Conservation (phyloP, 495 filamentous ascomycete genomes). For the Viridothelium virens region DNA sequence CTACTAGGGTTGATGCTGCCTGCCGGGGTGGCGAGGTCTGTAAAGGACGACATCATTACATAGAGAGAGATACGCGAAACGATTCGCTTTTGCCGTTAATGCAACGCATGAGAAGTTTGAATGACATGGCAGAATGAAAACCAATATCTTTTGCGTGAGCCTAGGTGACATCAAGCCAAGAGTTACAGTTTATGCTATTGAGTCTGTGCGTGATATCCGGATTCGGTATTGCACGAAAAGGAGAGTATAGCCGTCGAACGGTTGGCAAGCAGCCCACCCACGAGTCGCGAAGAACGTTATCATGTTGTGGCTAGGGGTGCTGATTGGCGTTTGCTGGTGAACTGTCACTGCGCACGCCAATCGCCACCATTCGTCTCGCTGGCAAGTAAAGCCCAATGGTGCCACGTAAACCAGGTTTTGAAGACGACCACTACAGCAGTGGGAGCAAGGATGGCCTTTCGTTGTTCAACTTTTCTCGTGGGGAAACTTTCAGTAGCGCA, state of each 20-base stretch:
- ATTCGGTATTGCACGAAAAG: background rate
- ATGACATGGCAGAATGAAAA: background rate
- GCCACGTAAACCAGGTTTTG: slow-evolving; percentile 4
- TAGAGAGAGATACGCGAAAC: too few relatives aligned
- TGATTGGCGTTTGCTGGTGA: background rate
- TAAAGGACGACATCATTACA: too few relatives aligned
- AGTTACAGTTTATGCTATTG: too few relatives aligned
- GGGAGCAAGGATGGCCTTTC: background rate
- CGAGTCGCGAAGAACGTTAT: slow-evolving; percentile 2
- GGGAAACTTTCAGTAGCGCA: background rate
- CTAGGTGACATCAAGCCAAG: too few relatives aligned
- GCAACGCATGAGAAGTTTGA: too few relatives aligned
- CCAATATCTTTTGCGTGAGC: background rate
- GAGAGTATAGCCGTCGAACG: background rate
- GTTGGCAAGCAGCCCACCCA: background rate
- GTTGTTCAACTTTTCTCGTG: background rate
- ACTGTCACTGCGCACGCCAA: background rate
- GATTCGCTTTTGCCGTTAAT: too few relatives aligned
- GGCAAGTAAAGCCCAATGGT: background rate
- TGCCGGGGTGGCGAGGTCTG: too few relatives aligned
- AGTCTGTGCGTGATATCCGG: too few relatives aligned
- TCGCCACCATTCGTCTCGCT: background rate
- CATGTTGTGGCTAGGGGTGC: background rate
- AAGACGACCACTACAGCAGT: background rate
- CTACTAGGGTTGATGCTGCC: too few relatives aligned